phyloP scores from a whole-genome alignment of 306 rosid species.

The Medicago arabica region DNA sequence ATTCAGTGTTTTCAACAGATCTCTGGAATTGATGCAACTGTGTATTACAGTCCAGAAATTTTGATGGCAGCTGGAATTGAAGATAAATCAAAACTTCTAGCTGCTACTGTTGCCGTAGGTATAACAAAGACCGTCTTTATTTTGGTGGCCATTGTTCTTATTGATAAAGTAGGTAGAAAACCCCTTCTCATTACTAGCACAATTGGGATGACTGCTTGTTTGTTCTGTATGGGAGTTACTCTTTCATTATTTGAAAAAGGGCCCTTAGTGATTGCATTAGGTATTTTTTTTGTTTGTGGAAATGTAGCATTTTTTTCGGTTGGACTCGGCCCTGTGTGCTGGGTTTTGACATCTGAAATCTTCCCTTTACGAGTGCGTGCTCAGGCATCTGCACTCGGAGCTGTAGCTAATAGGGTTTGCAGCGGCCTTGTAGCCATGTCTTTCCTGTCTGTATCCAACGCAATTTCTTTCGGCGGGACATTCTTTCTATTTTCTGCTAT shows the following conservation, averaged over 20 bases:
- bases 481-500: conserved; percentile 77
- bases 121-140: conserved; percentile 78
- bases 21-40: conserved; percentile 95
- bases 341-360: conserved; percentile 93
- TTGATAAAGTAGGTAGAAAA: conserved; percentile 84
- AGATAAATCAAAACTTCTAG: conserved; percentile 69
- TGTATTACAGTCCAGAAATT: conserved; percentile 92
- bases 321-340: conserved; percentile 92
- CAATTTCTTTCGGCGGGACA: conserved; percentile 66
- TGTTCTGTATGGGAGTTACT: conserved; percentile 63
- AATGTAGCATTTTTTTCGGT: conserved; percentile 96
- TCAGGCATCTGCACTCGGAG: conserved; percentile 88
- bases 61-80: conserved; percentile 72
- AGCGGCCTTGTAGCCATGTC: conserved; percentile 96
- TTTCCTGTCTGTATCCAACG: conserved; percentile 69
- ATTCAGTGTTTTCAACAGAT: conserved; percentile 96
- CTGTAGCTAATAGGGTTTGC: conserved; percentile 84
- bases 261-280: conserved; percentile 53
- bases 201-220: conserved; percentile 90
- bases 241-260: conserved; percentile 65
- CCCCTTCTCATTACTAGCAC: conserved; percentile 87
- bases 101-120: conserved; percentile 92
- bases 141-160: conserved; percentile 72
- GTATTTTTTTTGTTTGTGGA: conserved; percentile 75
- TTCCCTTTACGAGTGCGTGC: conserved; percentile 87